A percentile compares a stretch with the other conserved stretches of the same genome.
Conservation (phyloP, 148 eudicot species). For the Heliamphora exappendiculata region DNA sequence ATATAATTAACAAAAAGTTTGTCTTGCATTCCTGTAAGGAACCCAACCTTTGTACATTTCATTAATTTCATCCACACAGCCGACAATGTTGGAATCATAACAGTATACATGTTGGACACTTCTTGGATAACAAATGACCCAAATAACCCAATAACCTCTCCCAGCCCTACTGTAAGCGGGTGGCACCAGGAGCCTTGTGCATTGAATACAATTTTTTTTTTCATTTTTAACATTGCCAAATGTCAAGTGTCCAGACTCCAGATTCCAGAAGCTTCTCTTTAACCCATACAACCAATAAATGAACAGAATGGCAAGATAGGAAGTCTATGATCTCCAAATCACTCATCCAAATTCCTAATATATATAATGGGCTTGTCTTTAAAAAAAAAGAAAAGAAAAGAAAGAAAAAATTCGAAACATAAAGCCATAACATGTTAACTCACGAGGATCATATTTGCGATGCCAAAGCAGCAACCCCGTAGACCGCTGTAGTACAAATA, state of each 20-base stretch:
- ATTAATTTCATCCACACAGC: neutral
- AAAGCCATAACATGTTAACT: conserved; percentile 27
- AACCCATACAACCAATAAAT: neutral
- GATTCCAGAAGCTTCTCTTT: neutral
- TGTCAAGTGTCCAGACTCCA: neutral
- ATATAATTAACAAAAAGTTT: neutral
- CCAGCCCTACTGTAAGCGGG: neutral
- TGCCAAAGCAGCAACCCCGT: conserved; percentile 83
- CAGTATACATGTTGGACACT: neutral
- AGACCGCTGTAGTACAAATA: conserved; percentile 64
- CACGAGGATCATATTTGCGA: conserved; percentile 98
- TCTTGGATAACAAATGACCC: neutral
- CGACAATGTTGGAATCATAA: neutral
- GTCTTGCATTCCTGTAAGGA: neutral
- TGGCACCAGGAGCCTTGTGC: neutral
- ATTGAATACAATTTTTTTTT: too few species aligned
- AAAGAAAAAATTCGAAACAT: neutral
- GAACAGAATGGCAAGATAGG: neutral
- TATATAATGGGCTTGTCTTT: neutral
- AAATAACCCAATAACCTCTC: neutral
- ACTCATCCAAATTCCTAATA: neutral
- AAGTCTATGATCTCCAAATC: neutral
- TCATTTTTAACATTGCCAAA: neutral
- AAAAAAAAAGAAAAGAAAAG: too few species aligned
- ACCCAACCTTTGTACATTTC: neutral